Base-by-base conservation (phyloP, 2,329 filamentous ascomycete genomes). In the Aulographum hederae region DNA sequence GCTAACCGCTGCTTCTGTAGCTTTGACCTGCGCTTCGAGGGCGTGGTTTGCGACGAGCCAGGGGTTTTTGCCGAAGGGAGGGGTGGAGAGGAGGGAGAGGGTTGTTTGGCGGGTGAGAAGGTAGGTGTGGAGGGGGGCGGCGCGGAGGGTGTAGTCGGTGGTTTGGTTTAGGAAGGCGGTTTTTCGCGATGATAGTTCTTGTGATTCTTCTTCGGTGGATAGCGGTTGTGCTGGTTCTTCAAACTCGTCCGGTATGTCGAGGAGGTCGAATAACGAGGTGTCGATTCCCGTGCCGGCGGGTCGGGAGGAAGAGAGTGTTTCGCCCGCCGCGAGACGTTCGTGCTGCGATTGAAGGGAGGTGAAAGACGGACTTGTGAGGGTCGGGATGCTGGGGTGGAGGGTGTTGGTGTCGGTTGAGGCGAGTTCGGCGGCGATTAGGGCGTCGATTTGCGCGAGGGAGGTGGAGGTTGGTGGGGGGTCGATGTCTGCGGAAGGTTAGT, bases 1-100 rank as follows among this genome's bases (percentile, higher is more conserved):
- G 11, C 71, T 73, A 31, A 95, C 61, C 44, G 93, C 82, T 28
- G 62, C 61, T 61, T 95, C 86, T 17, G 91, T 46, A 10, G 52
- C 52, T 31, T 65, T 64, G 32, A 91, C 54, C 26, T 81, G 67
- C 27, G 70, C 69, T 55, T 94, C 86, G 14, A 84, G 53, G 41
- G 79, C 72, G 43, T 75, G 70, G 53, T 98, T 98, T 4, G 71
- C 71, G 6, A 92, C 67, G 34, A 98, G 63, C 86, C 89, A 95
- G 6, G 81, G 77, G 52, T 93, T 93, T 56, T 81, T 81, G 41
- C 86, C 89, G 52, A 75, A 75, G n/a, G n/a, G n/a, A n/a, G n/a
- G n/a, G 31, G 65, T 65, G 44, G 89, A 79, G 14, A 93, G 67
- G n/a, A 93, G 63, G 1, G 63, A 58, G 13, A 93, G 68, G 52